Evolutionary conservation across 352 stramenopile species (phyloP), one percentile per base, ranked within the genome.

Genomic region (Phytopythium vexans): DNA sequence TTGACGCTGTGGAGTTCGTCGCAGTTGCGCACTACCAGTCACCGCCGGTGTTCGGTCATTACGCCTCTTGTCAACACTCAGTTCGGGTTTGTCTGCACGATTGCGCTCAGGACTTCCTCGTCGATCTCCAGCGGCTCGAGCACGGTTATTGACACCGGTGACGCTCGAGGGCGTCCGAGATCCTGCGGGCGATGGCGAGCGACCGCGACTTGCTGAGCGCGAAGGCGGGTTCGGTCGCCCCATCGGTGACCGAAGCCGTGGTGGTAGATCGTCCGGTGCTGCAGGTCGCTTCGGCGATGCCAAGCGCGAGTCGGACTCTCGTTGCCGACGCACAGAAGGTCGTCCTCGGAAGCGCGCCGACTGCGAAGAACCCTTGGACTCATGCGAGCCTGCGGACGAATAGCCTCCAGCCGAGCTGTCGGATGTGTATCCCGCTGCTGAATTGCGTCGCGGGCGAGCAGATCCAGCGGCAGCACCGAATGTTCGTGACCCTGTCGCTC

Each of bases 401-500:
- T 93, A 93, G 0, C 80, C 82, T 16, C 75, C 77, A 6, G 38
- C 58, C 8, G 80, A 90, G 36, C 70, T 87, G 38, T 88, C 77
- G 1, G 80, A 90, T 4, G 71, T 73, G 60, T 88, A 90, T 1
- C 80, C 80, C 15, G 62, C 64, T 40, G 44, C 56, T 57, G 33
- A 62, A 49, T 38, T 49, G 35, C 54, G 41, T n/a, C 37, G 45
- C 21, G 21, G 1, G 21, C 21, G 21, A 27, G 21, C 21, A 2
- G 21, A 27, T 31, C 36, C 47, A 38, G 31, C 37, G 6, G 8
- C 14, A 35, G 5, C 53, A 8, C 35, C n/a, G 34, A 40, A 37
- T 10, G 34, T 36, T 16, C 60, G 67, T 5, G 78, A 83, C 3
- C 63, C 56, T 5, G 74, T 15, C 70, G 72, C 33, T 38, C 59